Evolutionary conservation across 768 basidiomycete genomes (phyloP).

Genomic region (Auricularia cornea): DNA sequence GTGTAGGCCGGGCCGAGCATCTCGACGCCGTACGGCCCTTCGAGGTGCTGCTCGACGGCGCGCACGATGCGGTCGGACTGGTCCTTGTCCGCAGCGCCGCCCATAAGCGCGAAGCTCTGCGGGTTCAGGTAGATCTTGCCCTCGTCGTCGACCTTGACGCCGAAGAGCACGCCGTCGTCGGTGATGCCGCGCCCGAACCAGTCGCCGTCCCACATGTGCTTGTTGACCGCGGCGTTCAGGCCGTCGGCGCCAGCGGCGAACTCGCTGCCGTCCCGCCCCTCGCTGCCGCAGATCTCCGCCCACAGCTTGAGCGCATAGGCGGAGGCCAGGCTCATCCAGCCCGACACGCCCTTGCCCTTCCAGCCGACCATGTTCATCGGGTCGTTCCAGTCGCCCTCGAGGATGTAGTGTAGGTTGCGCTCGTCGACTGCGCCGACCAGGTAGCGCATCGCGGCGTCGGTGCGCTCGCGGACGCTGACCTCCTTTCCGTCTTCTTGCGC

Average conservation of each 20-base stretch:
- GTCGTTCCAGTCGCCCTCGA: conserved; percentile 2
- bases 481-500: background rate
- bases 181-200: conserved; percentile 1
- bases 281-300: background rate
- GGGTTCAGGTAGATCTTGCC: conserved; percentile 1
- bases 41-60: conserved; percentile 1
- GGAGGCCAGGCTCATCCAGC: background rate
- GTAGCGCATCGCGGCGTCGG: background rate
- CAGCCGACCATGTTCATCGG: conserved; percentile 2
- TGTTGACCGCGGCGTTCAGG: background rate
- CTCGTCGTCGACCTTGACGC: conserved; percentile 1
- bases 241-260: background rate
- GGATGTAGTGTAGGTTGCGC: background rate
- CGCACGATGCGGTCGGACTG: background rate
- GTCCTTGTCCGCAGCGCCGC: background rate
- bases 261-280: background rate
- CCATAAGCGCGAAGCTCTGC: background rate
- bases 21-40: background rate
- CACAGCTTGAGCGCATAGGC: background rate
- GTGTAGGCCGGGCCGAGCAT: background rate
- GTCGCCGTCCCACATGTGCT: conserved; percentile 1
- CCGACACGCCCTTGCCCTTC: background rate
- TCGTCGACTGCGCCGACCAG: background rate
- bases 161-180: background rate
- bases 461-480: background rate